Conservation (phyloP, 805 yeast species). For the Barnettozyma pratensis region DNA sequence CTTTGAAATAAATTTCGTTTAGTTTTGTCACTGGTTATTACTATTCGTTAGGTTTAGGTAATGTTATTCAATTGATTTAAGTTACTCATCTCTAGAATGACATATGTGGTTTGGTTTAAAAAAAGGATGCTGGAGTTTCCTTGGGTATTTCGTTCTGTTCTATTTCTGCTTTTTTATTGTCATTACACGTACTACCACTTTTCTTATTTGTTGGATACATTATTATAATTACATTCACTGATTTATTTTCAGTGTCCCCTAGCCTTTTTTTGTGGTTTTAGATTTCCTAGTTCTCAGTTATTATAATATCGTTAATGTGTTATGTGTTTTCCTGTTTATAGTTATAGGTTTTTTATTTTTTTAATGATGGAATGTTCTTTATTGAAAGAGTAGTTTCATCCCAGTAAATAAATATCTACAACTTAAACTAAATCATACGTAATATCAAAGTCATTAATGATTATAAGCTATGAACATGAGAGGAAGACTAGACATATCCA, state of each 20-base stretch:
- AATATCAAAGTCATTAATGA: background rate
- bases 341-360: background rate
- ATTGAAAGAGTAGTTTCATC: background rate
- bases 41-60: too few relatives aligned
- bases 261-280: background rate
- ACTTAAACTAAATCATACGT: too few relatives aligned
- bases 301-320: background rate
- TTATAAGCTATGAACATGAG: background rate
- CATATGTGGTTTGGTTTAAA: background rate
- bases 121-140: background rate
- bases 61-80: too few relatives aligned
- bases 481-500: too few relatives aligned
- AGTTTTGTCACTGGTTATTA: too few relatives aligned
- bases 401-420: background rate
- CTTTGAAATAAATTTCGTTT: conserved; percentile 1
- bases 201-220: too few relatives aligned
- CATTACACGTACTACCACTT: too few relatives aligned
- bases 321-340: background rate
- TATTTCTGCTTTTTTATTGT: background rate
- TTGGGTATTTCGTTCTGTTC: background rate
- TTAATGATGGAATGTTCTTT: background rate
- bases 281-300: background rate
- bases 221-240: background rate
- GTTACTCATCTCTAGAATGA: background rate
- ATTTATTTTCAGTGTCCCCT: background rate